Conservation (phyloP, 2,329 filamentous ascomycete genomes). For the Sarocladium strictum region DNA sequence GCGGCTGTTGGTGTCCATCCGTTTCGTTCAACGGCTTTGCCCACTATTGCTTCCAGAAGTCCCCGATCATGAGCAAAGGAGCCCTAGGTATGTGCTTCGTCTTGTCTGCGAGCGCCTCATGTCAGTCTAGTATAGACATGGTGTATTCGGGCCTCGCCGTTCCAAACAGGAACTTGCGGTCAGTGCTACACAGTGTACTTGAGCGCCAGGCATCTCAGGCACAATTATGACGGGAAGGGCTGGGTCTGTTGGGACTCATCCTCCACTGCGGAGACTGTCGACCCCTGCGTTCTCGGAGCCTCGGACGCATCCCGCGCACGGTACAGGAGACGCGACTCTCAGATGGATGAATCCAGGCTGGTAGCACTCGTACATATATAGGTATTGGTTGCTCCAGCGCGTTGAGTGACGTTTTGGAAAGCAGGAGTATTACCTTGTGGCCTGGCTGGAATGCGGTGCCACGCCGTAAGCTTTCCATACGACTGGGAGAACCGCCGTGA, state of each 20-base stretch:
- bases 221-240: background rate
- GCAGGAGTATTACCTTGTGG: background rate
- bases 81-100: too few species aligned
- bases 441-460: background rate
- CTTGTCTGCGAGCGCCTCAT: too few species aligned
- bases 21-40: background rate
- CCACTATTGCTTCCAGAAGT: too few species aligned
- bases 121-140: background rate
- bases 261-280: constrained; percentile 5
- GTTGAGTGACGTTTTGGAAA: background rate
- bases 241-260: constrained; percentile 1
- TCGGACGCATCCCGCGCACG: background rate
- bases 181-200: background rate
- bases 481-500: too few species aligned
- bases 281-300: constrained; percentile 5
- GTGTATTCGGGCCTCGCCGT: background rate
- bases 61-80: too few species aligned
- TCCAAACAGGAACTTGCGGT: background rate
- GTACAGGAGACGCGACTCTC: background rate
- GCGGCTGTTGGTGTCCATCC: background rate
- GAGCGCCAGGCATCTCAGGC: background rate
- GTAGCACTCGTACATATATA: background rate
- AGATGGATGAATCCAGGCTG: background rate
- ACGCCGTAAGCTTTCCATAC: background rate
- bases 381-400: background rate